Conservation (phyloP, 257 asterid genomes). For the Solanum rostratum region DNA sequence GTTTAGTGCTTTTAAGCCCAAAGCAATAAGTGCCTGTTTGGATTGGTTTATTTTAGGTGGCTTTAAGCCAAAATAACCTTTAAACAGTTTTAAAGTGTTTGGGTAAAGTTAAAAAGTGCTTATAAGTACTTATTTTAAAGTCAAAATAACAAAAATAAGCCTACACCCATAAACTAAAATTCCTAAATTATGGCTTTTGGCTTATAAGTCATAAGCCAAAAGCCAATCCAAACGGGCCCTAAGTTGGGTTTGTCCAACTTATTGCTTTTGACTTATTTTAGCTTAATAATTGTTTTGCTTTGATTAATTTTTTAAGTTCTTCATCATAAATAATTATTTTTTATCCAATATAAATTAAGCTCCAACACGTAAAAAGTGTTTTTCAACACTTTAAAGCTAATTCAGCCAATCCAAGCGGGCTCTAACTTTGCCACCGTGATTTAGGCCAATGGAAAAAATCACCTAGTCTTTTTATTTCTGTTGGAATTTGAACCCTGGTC, state of each 20-base stretch:
- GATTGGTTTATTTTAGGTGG: too few relatives aligned
- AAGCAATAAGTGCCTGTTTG: not conserved
- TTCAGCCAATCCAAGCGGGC: not conserved
- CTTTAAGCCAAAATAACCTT: too few relatives aligned
- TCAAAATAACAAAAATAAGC: too few relatives aligned
- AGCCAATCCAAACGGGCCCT: too few relatives aligned
- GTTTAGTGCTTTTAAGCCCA: not conserved
- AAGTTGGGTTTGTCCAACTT: not conserved
- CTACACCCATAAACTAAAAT: too few relatives aligned
- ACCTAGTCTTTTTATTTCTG: not conserved
- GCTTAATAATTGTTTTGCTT: not conserved
- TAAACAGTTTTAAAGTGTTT: too few relatives aligned
- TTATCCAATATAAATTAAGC: not conserved
- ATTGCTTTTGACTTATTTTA: not conserved
- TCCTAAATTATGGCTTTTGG: too few relatives aligned
- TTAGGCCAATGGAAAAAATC: not conserved
- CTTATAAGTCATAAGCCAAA: too few relatives aligned
- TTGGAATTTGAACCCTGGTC: not conserved
- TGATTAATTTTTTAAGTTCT: not conserved
- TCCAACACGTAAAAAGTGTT: not conserved
- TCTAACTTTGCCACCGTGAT: not conserved
- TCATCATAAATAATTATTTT: not conserved
- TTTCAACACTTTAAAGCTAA: not conserved
- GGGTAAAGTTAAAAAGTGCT: too few relatives aligned
- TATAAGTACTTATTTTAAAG: too few relatives aligned